Conservation (phyloP, 2,329 filamentous ascomycete species). For the Coccinonectria pachysandricola region DNA sequence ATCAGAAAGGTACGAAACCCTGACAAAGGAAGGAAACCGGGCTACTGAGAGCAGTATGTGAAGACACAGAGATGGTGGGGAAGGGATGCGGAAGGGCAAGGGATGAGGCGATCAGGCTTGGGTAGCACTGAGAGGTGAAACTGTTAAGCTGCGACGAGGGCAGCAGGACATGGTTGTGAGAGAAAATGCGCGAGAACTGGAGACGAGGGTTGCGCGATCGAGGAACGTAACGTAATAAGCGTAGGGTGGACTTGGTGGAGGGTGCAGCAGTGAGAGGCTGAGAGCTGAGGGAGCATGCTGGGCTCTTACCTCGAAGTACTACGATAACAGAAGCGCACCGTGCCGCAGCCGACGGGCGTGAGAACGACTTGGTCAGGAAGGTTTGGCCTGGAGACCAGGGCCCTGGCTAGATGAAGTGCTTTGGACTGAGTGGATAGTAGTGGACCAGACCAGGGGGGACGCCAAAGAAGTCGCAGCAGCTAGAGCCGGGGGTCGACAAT, state of each 20-base stretch:
- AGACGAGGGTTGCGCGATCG: conserved; percentile 10
- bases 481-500: conserved; percentile 13
- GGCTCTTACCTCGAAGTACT: conserved; percentile 12
- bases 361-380: conserved; percentile 14
- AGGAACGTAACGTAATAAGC: conserved; percentile 3
- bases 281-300: background rate
- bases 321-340: conserved; percentile 9
- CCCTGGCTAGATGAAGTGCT: too few species aligned
- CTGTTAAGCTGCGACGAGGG: too few species aligned
- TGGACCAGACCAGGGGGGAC: conserved; percentile 10
- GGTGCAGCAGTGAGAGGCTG: background rate
- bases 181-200: conserved; percentile 5
- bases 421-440: too few species aligned
- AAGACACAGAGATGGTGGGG: too few species aligned
- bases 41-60: too few species aligned
- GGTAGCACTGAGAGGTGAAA: too few species aligned
- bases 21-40: too few species aligned
- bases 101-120: too few species aligned
- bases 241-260: too few species aligned
- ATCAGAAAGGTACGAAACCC: too few species aligned
- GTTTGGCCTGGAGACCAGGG: too few species aligned
- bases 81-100: too few species aligned
- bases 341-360: conserved; percentile 13
- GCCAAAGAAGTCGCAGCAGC: conserved; percentile 14
- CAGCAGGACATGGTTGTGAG: conserved; percentile 3